Evolutionary conservation across 306 rosid species (phyloP).

Genomic region (Senna siamea): DNA sequence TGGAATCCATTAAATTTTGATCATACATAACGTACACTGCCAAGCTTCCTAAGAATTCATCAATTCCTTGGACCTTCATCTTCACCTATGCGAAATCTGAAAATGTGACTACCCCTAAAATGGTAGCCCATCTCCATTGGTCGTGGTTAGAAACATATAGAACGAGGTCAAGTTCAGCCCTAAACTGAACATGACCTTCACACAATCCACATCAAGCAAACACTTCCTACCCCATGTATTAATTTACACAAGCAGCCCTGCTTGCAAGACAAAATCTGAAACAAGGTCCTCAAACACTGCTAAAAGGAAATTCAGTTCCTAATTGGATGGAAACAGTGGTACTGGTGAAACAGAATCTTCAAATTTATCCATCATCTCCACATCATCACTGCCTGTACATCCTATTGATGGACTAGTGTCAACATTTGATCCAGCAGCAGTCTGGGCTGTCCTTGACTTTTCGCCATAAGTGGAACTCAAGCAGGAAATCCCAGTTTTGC

Average conservation of each 20-base stretch:
- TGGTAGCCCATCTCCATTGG: slow-evolving; percentile 34
- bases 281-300: slow-evolving; percentile 39
- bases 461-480: slow-evolving; percentile 49
- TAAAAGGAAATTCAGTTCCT: slow-evolving; percentile 34
- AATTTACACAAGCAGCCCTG: slow-evolving; percentile 61
- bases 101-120: slow-evolving; percentile 28
- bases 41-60: slow-evolving; percentile 46
- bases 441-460: slow-evolving; percentile 43
- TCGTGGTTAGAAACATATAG: slow-evolving; percentile 38
- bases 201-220: slow-evolving; percentile 56
- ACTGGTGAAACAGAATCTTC: slow-evolving; percentile 38
- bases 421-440: slow-evolving; percentile 41
- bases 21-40: slow-evolving; percentile 32
- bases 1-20: slow-evolving; percentile 40
- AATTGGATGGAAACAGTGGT: slow-evolving; percentile 50
- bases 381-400: slow-evolving; percentile 43
- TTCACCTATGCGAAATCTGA: slow-evolving; percentile 33
- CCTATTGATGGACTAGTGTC: slow-evolving; percentile 52
- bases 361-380: slow-evolving; percentile 55
- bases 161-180: slow-evolving; percentile 71
- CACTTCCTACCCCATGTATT: slow-evolving; percentile 44
- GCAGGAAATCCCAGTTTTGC: slow-evolving; percentile 52
- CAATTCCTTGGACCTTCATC: slow-evolving; percentile 29
- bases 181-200: slow-evolving; percentile 64
- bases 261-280: slow-evolving; percentile 48